Evolutionary conservation across 2,329 filamentous ascomycete genomes (phyloP).

Genomic region (Alternaria tenuissima): DNA sequence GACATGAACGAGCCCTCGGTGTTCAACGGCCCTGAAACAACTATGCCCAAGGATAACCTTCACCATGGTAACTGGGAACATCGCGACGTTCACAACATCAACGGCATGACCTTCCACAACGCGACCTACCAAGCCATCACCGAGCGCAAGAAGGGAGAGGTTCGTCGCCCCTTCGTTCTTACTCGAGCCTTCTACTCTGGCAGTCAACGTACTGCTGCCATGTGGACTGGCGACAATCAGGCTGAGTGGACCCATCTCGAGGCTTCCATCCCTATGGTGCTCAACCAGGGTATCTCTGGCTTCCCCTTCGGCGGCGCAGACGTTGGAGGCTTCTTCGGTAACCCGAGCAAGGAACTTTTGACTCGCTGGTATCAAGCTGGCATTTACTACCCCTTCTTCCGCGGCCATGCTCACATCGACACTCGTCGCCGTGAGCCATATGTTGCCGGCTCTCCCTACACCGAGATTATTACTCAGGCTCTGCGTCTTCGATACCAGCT

Average conservation of each 20-base stretch:
- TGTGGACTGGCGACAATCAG: constrained; percentile 99
- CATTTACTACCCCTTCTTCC: constrained; percentile 98
- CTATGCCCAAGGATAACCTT: constrained; percentile 98
- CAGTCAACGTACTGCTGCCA: constrained; percentile 87
- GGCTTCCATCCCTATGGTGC: constrained; percentile 89
- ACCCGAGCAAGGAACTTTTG: constrained; percentile 89
- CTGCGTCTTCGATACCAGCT: constrained; percentile 88
- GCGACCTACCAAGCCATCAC: constrained; percentile 87
- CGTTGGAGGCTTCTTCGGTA: constrained; percentile 97
- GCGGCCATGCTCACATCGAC: constrained; percentile 95
- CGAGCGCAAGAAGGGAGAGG: constrained; percentile 84
- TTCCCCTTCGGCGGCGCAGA: constrained; percentile 96
- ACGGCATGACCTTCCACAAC: constrained; percentile 94
- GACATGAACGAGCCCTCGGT: constrained; percentile 99
- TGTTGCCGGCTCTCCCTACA: constrained; percentile 83
- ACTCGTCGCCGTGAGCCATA: constrained; percentile 94
- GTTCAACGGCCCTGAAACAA: constrained; percentile 97
- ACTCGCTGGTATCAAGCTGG: constrained; percentile 97
- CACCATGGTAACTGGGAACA: constrained; percentile 95
- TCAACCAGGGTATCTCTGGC: constrained; percentile 90
- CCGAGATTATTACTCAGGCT: constrained; percentile 84
- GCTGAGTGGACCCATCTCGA: constrained; percentile 90
- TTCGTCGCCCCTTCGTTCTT: constrained; percentile 86
- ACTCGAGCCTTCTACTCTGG: constrained; percentile 93
- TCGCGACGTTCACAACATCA: constrained; percentile 93